Evolutionary conservation across 345 rosid species (phyloP), one percentile per base, ranked within the genome.

Genomic region (Salix caprea): DNA sequence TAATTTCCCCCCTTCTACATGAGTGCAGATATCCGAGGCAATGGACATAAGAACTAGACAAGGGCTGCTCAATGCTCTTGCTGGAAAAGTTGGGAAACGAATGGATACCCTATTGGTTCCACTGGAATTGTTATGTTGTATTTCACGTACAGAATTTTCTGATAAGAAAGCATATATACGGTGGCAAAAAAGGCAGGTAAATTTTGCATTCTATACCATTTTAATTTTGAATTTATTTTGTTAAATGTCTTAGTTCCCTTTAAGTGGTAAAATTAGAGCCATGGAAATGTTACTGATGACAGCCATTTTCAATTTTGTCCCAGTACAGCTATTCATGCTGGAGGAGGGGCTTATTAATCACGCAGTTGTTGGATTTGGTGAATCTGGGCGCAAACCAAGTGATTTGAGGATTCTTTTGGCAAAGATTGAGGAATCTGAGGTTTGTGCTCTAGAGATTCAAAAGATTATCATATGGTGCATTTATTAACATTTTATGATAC

Each of bases 101-200:
- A 93, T 96, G 98, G 97, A 93, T 77, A 83, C 94, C 69, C 82
- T 96, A 62, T 77, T 96, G 78, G 82, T 96, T 77, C 99, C 99
- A 60, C 83, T 96, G 89, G 98, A 96, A 80, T 74, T 93, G 85
- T 86, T 96, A 79, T 92, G 92, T 67, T 91, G 96, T 65, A 88
- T 91, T 82, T 93, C 99, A 76, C 95, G 94, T 70, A 88, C 97
- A 40, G 98, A 96, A 84, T 96, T 96, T 87, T 89, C 99, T 76
- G 98, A 96, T 79, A 93, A 93, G 86, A 93, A 93, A 86, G 89
- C 98, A 58, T 96, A 89, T 79, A 88, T 96, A 81, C 92, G 91
- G 75, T 96, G 99, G 98, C 99, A 96, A 87, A 96, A 91, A 84
- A 93, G 99, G 92, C 99, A 93, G 98, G 99, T 91, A 86, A 84